Conservation (phyloP, 257 asterid species). For the Solanum peruvianum region DNA sequence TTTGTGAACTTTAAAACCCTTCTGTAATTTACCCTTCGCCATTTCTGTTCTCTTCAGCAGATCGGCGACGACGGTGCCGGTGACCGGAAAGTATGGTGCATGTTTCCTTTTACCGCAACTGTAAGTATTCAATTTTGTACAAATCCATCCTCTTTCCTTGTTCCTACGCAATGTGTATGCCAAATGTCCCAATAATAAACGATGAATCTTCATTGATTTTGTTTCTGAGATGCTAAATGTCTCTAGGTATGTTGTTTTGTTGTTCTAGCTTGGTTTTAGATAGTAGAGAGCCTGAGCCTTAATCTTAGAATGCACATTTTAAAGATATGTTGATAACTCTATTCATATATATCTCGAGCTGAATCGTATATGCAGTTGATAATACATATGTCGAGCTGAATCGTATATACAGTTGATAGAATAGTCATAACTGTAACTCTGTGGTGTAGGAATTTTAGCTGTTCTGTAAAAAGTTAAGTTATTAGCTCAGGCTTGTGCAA, state of each 20-base stretch:
- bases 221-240: background rate
- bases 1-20: background rate
- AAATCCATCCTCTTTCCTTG: background rate
- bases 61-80: background rate
- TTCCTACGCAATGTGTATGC: background rate
- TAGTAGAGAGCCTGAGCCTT: background rate
- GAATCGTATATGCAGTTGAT: background rate
- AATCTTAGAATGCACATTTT: background rate
- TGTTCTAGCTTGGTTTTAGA: background rate
- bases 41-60: background rate
- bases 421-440: too few relatives aligned
- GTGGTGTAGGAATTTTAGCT: too few relatives aligned
- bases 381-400: background rate
- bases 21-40: background rate
- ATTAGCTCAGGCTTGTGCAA: background rate
- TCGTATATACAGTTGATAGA: background rate
- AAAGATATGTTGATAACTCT: background rate
- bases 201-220: background rate
- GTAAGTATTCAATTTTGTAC: background rate
- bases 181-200: too few relatives aligned
- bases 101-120: background rate
- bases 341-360: background rate
- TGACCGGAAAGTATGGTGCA: background rate
- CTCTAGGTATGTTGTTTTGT: background rate
- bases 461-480: too few relatives aligned